Evolutionary conservation across 2,329 filamentous ascomycete species (phyloP).

Genomic region (Zymoseptoria pseudotritici): DNA sequence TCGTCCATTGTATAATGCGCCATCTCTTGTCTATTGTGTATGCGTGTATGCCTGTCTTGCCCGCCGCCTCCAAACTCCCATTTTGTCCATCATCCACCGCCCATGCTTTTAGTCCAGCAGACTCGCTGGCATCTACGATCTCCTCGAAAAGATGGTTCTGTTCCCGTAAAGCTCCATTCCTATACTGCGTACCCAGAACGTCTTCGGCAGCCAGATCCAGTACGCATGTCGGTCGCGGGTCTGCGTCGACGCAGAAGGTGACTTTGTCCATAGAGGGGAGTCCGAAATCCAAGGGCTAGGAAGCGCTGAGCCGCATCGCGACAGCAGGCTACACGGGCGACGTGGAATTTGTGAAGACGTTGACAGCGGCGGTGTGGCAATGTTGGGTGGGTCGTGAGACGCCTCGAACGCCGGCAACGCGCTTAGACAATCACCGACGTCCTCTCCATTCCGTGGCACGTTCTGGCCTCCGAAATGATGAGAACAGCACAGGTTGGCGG

Average conservation of each 20-base stretch:
- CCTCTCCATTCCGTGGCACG: background rate
- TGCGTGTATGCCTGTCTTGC: background rate
- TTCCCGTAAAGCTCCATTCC: constrained; percentile 2
- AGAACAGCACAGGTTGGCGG: background rate
- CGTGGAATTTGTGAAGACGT: background rate
- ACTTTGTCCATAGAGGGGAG: constrained; percentile 1
- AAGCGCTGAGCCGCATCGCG: background rate
- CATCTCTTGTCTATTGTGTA: constrained; percentile 12
- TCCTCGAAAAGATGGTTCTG: constrained; percentile 4
- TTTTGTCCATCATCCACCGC: background rate
- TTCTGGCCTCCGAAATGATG: background rate
- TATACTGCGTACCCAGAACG: background rate
- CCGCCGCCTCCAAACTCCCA: background rate
- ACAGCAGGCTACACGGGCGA: background rate
- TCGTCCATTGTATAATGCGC: constrained; percentile 11
- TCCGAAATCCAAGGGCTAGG: background rate
- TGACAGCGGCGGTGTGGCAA: background rate
- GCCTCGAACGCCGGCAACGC: background rate
- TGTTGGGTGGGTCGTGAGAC: background rate
- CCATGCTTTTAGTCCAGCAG: background rate
- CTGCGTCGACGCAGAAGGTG: constrained; percentile 8
- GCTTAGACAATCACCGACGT: background rate
- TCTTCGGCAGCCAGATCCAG: constrained; percentile 5
- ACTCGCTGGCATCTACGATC: constrained; percentile 2
- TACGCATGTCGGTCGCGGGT: constrained; percentile 13